Base-by-base conservation (phyloP, 768 basidiomycete genomes). In the Phaeolepiota aurea region DNA sequence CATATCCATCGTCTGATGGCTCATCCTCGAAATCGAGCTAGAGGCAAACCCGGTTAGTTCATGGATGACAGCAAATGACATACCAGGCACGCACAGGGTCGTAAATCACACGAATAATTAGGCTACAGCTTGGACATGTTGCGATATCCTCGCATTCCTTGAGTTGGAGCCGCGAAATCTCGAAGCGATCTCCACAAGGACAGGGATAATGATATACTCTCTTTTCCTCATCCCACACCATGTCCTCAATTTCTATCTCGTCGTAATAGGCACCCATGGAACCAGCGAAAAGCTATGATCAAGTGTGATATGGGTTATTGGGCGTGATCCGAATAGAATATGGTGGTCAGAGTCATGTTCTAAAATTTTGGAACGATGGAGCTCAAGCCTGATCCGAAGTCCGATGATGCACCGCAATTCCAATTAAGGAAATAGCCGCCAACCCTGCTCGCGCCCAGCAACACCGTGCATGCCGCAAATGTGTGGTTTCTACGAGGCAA, bases 121-220 rank as follows among this genome's bases (percentile, higher is more conserved):
- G 69, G 48, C 89, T 93, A 52, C 96, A 99, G 58, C 89, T 93
- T 0, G 96, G 96, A 66, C 96, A 98, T 38, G 77, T 92, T 16
- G 93, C 94, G 34, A 93, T 79, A 57, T 98, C 96, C 53, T 97
- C 96, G 41, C 78, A 96, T 49, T 91, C 69, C 33, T 79, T 75
- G 5, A 97, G 77, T 62, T 97, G 91, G 46, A 68, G 65, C 50
- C 84, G 77, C 20, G 85, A 79, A 49, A 98, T 97, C 62, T 98
- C 94, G 65, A 98, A 99, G 31, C 93, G 81, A 64, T 99, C 94
- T 5, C 94, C 94, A 54, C 94, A 98, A 1, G 94, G 93, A 55
- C 92, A 99, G 0, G 93, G 94, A 59, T 93, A 96, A 68, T 98
- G 93, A 54, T 82, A 97, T 3, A 97, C 85, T 31, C 72, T 57